These are phyloP conservation scores for Serpula lacrymans DNA, from an alignment of 768 basidiomycete species.

Conservation along the genomic window DNA sequence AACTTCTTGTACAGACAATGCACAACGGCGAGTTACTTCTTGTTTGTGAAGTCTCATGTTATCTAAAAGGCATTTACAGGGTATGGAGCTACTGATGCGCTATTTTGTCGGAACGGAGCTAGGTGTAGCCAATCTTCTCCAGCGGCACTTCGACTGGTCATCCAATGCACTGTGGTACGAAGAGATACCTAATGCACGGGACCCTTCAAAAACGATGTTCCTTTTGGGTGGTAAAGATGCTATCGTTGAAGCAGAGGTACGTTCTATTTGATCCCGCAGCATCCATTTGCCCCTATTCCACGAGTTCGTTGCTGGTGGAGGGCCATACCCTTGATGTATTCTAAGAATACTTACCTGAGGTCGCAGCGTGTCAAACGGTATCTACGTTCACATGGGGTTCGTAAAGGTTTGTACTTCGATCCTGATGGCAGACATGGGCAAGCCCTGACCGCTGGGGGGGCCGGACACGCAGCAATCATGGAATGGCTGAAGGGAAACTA, in stretches of 20 bases:
- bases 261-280: slow-evolving; percentile 10
- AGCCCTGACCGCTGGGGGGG: slow-evolving; percentile 49
- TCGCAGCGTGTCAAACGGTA: slow-evolving; percentile 69
- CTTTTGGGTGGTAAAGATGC: slow-evolving; percentile 81
- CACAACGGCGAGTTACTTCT: slow-evolving; percentile 46
- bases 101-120: slow-evolving; percentile 89
- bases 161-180: slow-evolving; percentile 89
- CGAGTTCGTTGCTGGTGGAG: not conserved
- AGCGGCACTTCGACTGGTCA: slow-evolving; percentile 81
- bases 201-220: slow-evolving; percentile 64
- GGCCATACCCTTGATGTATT: too few species aligned
- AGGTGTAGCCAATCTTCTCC: slow-evolving; percentile 82
- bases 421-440: slow-evolving; percentile 61
- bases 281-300: not conserved
- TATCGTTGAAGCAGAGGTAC: slow-evolving; percentile 71
- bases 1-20: slow-evolving; percentile 82
- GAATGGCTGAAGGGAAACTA: slow-evolving; percentile 50
- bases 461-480: slow-evolving; percentile 54
- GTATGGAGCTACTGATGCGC: slow-evolving; percentile 73
- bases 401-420: slow-evolving; percentile 63
- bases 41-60: slow-evolving; percentile 3
- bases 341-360: not conserved
- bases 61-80: slow-evolving; percentile 38
- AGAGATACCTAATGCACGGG: slow-evolving; percentile 77
- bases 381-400: slow-evolving; percentile 70